Conservation (phyloP, 2,329 filamentous ascomycete genomes). For the Penicillium sp. region DNA sequence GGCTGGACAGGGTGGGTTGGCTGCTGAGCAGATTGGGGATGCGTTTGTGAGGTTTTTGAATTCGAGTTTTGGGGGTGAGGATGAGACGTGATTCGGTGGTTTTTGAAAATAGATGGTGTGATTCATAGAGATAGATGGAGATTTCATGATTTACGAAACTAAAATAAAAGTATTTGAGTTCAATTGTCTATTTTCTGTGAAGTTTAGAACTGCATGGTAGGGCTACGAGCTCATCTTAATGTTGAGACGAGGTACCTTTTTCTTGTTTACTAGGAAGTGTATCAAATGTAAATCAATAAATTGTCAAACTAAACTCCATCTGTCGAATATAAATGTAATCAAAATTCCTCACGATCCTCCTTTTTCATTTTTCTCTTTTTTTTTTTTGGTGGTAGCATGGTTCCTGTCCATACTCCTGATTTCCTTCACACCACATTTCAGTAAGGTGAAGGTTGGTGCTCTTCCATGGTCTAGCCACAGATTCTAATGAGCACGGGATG, state of each 20-base stretch:
- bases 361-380: not conserved
- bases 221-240: no score
- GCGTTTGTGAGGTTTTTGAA: slow-evolving; percentile 50
- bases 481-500: not conserved
- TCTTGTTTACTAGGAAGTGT: not conserved
- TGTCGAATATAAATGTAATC: not conserved
- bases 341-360: not conserved
- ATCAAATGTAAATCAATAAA: not conserved
- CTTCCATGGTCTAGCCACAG: not conserved
- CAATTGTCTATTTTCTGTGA: not conserved
- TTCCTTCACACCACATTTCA: not conserved
- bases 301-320: not conserved
- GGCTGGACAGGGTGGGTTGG: slow-evolving; percentile 33
- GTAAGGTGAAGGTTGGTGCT: not conserved
- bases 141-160: slow-evolving; percentile 5
- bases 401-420: not conserved
- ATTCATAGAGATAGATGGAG: slow-evolving; percentile 2
- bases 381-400: not conserved
- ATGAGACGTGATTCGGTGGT: not conserved
- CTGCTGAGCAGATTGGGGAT: slow-evolving; percentile 39
- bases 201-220: not conserved
- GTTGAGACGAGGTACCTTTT: no score
- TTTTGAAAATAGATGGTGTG: not conserved
- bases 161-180: not conserved
- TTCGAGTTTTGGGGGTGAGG: slow-evolving; percentile 40